phyloP scores from a whole-genome alignment of 257 asterid genomes.

The Rehmannia glutinosa region DNA sequence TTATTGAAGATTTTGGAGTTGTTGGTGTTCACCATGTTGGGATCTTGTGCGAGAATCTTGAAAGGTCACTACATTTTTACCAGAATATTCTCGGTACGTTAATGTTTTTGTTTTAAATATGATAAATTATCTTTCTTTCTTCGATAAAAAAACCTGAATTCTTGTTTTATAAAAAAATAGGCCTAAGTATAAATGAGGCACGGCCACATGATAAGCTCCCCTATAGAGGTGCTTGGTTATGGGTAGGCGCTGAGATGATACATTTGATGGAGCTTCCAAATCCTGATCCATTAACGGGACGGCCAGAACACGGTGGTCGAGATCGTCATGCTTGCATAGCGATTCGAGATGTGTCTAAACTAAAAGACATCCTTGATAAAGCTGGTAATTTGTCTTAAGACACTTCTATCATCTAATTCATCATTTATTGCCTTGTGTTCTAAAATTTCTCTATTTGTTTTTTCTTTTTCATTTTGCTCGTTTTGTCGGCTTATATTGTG shows the following conservation, averaged over 20 bases:
- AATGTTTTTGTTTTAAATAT: neutral
- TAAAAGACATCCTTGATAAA: constrained; percentile 70
- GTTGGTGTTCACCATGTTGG: constrained; percentile 93
- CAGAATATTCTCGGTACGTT: constrained; percentile 73
- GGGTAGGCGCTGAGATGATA: constrained; percentile 96
- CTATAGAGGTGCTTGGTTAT: constrained; percentile 94
- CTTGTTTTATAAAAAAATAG: constrained; percentile 31
- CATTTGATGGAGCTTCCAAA: constrained; percentile 98
- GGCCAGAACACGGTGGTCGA: constrained; percentile 89
- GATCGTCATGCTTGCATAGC: constrained; percentile 91
- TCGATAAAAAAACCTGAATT: neutral
- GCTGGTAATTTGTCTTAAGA: constrained; percentile 40
- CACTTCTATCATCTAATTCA: neutral
- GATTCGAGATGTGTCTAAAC: constrained; percentile 74
- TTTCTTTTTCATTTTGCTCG: neutral
- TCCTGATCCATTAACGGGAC: constrained; percentile 84
- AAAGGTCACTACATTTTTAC: constrained; percentile 80
- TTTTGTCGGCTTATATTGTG: neutral
- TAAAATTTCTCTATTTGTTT: neutral
- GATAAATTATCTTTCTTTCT: neutral
- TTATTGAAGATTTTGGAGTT: constrained; percentile 67
- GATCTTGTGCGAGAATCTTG: constrained; percentile 86
- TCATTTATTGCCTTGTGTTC: neutral
- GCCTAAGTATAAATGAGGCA: constrained; percentile 81
- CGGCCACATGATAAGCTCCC: constrained; percentile 93